Evolutionary conservation across 768 basidiomycete genomes (phyloP).

Genomic region (Leccinellum luteum): DNA sequence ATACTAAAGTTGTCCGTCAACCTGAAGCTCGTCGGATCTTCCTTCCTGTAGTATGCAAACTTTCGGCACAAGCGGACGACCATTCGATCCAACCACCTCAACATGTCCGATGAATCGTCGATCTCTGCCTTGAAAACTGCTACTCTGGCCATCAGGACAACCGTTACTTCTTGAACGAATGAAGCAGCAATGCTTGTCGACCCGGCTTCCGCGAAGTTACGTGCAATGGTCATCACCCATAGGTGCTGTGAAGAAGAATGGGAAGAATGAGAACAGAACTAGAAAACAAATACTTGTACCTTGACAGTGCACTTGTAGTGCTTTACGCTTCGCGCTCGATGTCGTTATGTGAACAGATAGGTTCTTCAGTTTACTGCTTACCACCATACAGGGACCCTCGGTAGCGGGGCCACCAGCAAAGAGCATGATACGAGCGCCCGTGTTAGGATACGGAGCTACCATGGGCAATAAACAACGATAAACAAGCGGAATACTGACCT

Average conservation of each 20-base stretch:
- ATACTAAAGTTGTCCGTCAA: conserved; percentile 96
- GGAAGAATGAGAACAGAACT: background rate
- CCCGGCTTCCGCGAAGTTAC: conserved; percentile 97
- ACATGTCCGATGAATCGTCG: conserved; percentile 94
- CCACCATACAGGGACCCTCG: conserved; percentile 96
- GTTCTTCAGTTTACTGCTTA: conserved; percentile 94
- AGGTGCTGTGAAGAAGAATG: conserved; percentile 54
- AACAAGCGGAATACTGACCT: conserved; percentile 44
- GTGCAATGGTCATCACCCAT: conserved; percentile 96
- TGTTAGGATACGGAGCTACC: conserved; percentile 73
- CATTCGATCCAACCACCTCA: conserved; percentile 98
- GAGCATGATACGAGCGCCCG: conserved; percentile 93
- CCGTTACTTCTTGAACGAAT: conserved; percentile 97
- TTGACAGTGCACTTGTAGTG: conserved; percentile 97
- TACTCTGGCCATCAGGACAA: conserved; percentile 97
- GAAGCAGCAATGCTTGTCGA: conserved; percentile 88
- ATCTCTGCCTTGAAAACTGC: conserved; percentile 99
- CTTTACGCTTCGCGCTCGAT: conserved; percentile 96
- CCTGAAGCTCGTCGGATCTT: conserved; percentile 92
- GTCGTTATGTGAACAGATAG: conserved; percentile 97
- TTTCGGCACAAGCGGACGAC: conserved; percentile 98
- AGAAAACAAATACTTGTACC: conserved; percentile 43
- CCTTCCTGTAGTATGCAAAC: conserved; percentile 98
- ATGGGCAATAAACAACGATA: background rate
- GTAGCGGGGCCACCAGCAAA: conserved; percentile 95